phyloP scores from a whole-genome alignment of 1,284 basidiomycete genomes.

The Lignosus rhinocerotis region DNA sequence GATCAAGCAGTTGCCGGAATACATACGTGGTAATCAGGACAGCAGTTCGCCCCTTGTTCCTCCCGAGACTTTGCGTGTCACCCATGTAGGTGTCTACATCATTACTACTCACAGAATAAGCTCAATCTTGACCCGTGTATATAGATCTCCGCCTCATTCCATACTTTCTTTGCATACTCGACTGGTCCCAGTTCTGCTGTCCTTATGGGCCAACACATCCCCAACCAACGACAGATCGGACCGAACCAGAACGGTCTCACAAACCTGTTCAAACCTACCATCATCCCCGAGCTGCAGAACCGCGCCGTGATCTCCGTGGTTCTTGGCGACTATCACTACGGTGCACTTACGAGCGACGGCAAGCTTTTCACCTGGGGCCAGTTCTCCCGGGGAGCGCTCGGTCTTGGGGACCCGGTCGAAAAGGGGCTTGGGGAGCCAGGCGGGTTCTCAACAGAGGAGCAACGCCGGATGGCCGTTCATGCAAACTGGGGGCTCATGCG shows the following conservation, averaged over 20 bases:
- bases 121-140: too few relatives aligned
- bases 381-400: constrained; percentile 78
- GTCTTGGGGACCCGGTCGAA: constrained; percentile 70
- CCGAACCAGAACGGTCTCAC: neutral
- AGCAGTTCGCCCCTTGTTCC: constrained; percentile 17
- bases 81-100: constrained; percentile 53
- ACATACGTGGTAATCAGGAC: constrained; percentile 23
- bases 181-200: constrained; percentile 66
- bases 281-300: constrained; percentile 73
- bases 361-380: constrained; percentile 84
- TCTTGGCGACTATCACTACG: constrained; percentile 88
- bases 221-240: constrained; percentile 26
- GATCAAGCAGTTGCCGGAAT: constrained; percentile 47
- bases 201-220: constrained; percentile 57
- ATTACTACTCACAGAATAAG: too few relatives aligned
- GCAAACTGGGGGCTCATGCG: constrained; percentile 28
- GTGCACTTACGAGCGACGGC: constrained; percentile 78
- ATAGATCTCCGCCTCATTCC: constrained; percentile 85
- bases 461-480: constrained; percentile 35
- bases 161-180: constrained; percentile 81
- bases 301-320: constrained; percentile 79
- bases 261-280: constrained; percentile 45
- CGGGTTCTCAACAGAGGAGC: constrained; percentile 47
- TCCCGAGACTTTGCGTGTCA: constrained; percentile 55
- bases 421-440: constrained; percentile 59